Conservation (phyloP, 805 yeast genomes). For the Kazachstania viticola region DNA sequence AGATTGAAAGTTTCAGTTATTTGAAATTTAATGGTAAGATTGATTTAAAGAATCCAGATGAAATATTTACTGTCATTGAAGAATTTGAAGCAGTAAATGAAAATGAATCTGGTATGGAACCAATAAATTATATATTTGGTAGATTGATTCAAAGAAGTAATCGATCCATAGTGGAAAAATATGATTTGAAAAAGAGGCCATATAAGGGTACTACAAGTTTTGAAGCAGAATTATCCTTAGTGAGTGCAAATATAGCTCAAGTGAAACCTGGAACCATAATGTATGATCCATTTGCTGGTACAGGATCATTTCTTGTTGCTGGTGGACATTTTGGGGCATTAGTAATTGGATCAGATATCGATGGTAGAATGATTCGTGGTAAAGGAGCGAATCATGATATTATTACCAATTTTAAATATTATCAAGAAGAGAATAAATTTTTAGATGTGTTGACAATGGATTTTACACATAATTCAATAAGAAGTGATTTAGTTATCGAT, state of each 20-base stretch:
- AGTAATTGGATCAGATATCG: constrained; percentile 84
- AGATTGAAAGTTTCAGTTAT: constrained; percentile 64
- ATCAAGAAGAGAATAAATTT: constrained; percentile 43
- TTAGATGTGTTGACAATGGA: constrained; percentile 84
- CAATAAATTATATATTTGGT: constrained; percentile 61
- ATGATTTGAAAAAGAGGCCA: constrained; percentile 70
- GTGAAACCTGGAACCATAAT: constrained; percentile 52
- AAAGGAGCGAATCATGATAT: constrained; percentile 35
- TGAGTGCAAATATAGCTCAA: constrained; percentile 80
- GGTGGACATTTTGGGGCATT: constrained; percentile 77
- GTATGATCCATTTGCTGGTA: constrained; percentile 94
- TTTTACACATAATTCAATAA: constrained; percentile 80
- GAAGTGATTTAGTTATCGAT: constrained; percentile 53
- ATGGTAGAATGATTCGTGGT: constrained; percentile 68
- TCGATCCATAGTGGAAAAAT: constrained; percentile 58
- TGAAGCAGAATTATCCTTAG: constrained; percentile 83
- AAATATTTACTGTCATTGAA: constrained; percentile 62
- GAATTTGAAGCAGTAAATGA: constrained; percentile 45
- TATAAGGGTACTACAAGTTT: constrained; percentile 95
- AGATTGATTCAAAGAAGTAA: constrained; percentile 54
- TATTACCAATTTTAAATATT: constrained; percentile 61
- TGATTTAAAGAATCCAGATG: constrained; percentile 64
- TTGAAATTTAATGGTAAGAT: constrained; percentile 69
- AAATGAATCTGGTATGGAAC: constrained; percentile 33
- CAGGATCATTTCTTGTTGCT: constrained; percentile 87